Percentiles rank a stretch among this genome's conserved stretches.
phyloP scores from a whole-genome alignment of 2,329 filamentous ascomycete species.

The Fusarium dimerum region DNA sequence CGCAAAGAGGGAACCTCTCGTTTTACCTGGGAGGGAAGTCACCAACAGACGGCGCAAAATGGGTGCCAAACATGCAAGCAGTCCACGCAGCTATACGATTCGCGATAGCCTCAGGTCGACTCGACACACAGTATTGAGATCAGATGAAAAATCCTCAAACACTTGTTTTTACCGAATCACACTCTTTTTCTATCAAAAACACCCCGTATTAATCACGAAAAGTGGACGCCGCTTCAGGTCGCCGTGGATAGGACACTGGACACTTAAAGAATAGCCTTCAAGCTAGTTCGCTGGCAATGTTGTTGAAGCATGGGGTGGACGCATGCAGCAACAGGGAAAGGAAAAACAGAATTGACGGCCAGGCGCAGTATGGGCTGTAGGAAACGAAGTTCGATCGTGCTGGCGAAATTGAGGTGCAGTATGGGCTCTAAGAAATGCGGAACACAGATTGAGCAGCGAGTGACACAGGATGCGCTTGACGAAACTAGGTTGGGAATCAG shows the following conservation, averaged over 20 bases:
- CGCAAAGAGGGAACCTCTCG: constrained; percentile 11
- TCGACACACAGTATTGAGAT: constrained; percentile 13
- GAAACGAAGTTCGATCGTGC: too few relatives aligned
- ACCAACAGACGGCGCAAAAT: constrained; percentile 21
- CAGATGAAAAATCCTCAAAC: constrained; percentile 1
- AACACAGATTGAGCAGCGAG: too few relatives aligned
- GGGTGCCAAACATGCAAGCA: constrained; percentile 31
- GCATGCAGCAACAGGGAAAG: too few relatives aligned
- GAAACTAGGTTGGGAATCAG: too few relatives aligned
- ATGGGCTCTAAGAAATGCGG: too few relatives aligned
- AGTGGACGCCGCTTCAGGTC: too few relatives aligned
- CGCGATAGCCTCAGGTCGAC: constrained; percentile 29
- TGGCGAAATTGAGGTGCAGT: too few relatives aligned
- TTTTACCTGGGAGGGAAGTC: constrained; percentile 25
- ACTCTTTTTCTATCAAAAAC: too few relatives aligned
- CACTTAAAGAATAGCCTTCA: constrained; percentile 6
- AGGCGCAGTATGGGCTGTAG: too few relatives aligned
- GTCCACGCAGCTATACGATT: constrained; percentile 32
- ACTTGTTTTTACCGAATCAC: constrained; percentile 1
- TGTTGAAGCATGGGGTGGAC: constrained; percentile 1
- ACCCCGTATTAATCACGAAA: too few relatives aligned
- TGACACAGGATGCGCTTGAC: too few relatives aligned
- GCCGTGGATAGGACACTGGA: constrained; percentile 2
- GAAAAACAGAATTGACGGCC: too few relatives aligned
- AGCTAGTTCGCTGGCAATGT: constrained; percentile 4